Evolutionary conservation across 2,329 filamentous ascomycete genomes (phyloP), one percentile per base, ranked within the genome.

Genomic region (Aspergillus awamori): DNA sequence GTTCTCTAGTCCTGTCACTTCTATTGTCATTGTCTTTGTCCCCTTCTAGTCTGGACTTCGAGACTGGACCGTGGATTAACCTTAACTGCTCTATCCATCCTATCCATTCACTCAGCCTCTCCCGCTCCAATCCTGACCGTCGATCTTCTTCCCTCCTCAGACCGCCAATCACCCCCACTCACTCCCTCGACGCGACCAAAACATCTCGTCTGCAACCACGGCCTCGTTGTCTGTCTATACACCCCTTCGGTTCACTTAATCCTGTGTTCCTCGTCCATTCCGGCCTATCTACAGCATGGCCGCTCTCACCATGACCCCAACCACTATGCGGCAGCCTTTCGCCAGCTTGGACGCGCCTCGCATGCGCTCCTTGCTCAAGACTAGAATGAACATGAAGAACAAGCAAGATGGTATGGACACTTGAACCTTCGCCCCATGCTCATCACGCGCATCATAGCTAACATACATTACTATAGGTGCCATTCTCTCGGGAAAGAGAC

Each of bases 281-380:
- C 26, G 22, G 7, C 28, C 45, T 49, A 10, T 33, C 8, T 26
- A 54, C 64, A 64, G 22, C 54, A 76, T 76, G 73, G 72, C 71
- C 30, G 67, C 74, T 53, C 69, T 77, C 64, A 74, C 73, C 49
- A 75, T 76, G 72, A 70, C 73, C 60, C 67, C 71, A 55, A 66
- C 70, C 57, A 67, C 72, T 22, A 53, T 68, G 24, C 73, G 74
- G 24, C 73, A 74, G 60, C 74, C 74, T 10, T 76, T 77, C 61
- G 74, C 71, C 30, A 74, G 66, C 58, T 62, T 77, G 63, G 73
- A 76, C 57, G 63, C 69, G 10, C 66, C 72, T 10, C 69, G 69
- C 48, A 68, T 76, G 69, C 72, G 70, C 38, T 63, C 72, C 26
- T 53, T 75, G 57, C 68, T 74, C 55, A 69, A 69, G 39, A 62